Conservation (phyloP, 1,284 basidiomycete genomes). For the Peniophora sp. region DNA sequence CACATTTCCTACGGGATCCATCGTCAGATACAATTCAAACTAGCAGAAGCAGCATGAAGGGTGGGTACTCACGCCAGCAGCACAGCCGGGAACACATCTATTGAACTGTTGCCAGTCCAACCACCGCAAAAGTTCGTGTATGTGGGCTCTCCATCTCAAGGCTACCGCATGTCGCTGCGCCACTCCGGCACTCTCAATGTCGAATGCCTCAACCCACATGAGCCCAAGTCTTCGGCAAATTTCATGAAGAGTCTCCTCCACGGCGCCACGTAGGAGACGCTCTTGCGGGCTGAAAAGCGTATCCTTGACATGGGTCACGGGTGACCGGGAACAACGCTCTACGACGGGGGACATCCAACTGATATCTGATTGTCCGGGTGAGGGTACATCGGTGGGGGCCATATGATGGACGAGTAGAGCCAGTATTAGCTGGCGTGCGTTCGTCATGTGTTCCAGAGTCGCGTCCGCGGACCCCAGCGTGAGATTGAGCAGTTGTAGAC, state of each 20-base stretch:
- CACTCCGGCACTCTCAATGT: slow-evolving; percentile 12
- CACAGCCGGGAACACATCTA: slow-evolving; percentile 32
- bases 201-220: slow-evolving; percentile 34
- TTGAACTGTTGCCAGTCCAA: slow-evolving; percentile 39
- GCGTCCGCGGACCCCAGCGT: slow-evolving; percentile 21
- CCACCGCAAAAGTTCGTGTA: slow-evolving; percentile 30
- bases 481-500: slow-evolving; percentile 31
- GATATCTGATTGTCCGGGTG: slow-evolving; percentile 7
- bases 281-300: slow-evolving; percentile 27
- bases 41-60: no score
- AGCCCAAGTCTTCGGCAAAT: slow-evolving; percentile 37
- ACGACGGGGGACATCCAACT: slow-evolving; percentile 25
- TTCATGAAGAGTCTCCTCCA: slow-evolving; percentile 29
- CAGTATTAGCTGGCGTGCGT: slow-evolving; percentile 20
- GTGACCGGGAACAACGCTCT: slow-evolving; percentile 25
- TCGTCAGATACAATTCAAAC: no score
- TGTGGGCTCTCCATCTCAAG: slow-evolving; percentile 20
- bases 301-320: slow-evolving; percentile 21
- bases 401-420: slow-evolving; percentile 31
- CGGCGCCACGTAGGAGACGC: slow-evolving; percentile 21
- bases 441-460: slow-evolving; percentile 3
- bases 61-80: slow-evolving; percentile 31
- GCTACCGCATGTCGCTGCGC: slow-evolving; percentile 11
- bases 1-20: slow-evolving; percentile 47
- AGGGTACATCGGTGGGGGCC: slow-evolving; percentile 9